phyloP scores from a whole-genome alignment of 768 basidiomycete genomes.

The Boletus vinaceobasis region DNA sequence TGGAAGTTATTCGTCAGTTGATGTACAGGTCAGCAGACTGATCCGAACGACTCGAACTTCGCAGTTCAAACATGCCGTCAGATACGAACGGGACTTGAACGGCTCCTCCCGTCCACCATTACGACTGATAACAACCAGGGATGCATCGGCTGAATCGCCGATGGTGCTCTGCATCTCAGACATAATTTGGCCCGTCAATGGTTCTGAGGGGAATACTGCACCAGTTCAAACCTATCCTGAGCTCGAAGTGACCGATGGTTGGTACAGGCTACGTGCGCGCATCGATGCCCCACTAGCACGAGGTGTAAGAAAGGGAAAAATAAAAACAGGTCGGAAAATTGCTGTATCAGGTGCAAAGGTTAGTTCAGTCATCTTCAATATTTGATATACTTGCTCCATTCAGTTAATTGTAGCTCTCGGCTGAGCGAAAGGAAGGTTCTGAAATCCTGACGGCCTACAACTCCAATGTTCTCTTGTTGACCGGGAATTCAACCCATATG shows the following conservation, averaged over 20 bases:
- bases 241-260: slow-evolving; percentile 95
- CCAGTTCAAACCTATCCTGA: slow-evolving; percentile 45
- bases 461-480: slow-evolving; percentile 60
- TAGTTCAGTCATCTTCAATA: slow-evolving; percentile 21
- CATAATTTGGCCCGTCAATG: slow-evolving; percentile 52
- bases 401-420: slow-evolving; percentile 49
- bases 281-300: slow-evolving; percentile 71
- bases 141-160: slow-evolving; percentile 72
- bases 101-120: slow-evolving; percentile 75
- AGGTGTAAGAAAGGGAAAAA: slow-evolving; percentile 61
- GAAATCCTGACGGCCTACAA: slow-evolving; percentile 82
- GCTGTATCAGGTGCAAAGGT: slow-evolving; percentile 79
- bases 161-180: slow-evolving; percentile 84
- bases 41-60: not conserved
- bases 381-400: not conserved
- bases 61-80: slow-evolving; percentile 29
- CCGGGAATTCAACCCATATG: slow-evolving; percentile 83
- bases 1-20: slow-evolving; percentile 77
- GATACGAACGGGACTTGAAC: slow-evolving; percentile 88
- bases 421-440: slow-evolving; percentile 68
- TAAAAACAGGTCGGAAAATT: slow-evolving; percentile 81
- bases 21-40: slow-evolving; percentile 64
- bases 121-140: slow-evolving; percentile 77
- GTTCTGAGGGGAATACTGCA: slow-evolving; percentile 36
- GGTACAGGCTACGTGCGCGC: slow-evolving; percentile 82